Base-by-base conservation (phyloP, 2,329 filamentous ascomycete species). In the Cadophora malorum region DNA sequence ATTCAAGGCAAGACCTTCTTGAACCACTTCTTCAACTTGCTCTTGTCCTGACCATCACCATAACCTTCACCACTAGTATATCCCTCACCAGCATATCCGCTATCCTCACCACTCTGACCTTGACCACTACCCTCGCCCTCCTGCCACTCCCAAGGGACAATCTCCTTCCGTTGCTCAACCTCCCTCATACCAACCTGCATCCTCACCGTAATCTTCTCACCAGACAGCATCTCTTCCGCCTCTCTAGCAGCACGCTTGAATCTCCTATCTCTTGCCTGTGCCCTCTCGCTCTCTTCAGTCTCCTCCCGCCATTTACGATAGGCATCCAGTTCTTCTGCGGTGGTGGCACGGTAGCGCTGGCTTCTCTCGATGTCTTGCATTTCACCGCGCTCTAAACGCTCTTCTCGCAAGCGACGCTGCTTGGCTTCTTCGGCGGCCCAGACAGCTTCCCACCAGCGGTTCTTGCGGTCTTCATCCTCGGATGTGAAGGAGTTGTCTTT, bases 11-110 rank as follows among this genome's bases (percentile, higher is more conserved):
- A 23, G 16, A 63, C 12, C 21, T 38, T 53, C 61, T 63, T 63
- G 49, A 53, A 52, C 61, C 61, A 63, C 31, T 53, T 53, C 61
- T 41, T 63, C 47, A 63, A 28, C 47, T 53, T 63, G 31, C 25
- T 41, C 2, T 9, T 21, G n/a, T 49, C 49, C 47, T 41, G 49
- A n/a, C 33, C 31, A n/a, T 33, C 41, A 12, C 12, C 19, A 33
- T 28, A 45, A 12, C 33, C 45, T 8, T 21, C 45, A 7, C 45
- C 55, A 41, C 19, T 41, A 19, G 41, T 45, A 45, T 45, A 45
- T 7, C 21, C n/a, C 33, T 41, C 56, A 3, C 35, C 56, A 5
- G 21, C 4, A 5, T 38, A 25, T 19, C 35, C 35, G 6, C 38
- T 38, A 8, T 41, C 35, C 35, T 41, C 33, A 3, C 38, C 33